Conservation (phyloP, 306 rosid species). For the Casuarina equisetifolia region DNA sequence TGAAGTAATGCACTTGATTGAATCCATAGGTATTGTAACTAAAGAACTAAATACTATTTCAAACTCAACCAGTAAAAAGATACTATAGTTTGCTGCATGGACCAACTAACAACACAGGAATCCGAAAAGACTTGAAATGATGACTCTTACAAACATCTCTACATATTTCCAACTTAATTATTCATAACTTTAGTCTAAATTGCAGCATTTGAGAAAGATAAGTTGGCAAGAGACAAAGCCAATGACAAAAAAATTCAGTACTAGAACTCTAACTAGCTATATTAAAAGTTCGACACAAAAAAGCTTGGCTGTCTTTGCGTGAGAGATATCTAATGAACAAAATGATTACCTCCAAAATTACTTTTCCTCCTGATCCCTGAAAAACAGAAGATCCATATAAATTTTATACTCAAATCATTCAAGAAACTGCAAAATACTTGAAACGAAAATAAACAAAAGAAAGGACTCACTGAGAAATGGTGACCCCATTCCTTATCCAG, state of each 20-base stretch:
- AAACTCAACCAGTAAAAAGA: not conserved
- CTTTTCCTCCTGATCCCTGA: constrained; percentile 67
- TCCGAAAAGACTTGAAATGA: not conserved
- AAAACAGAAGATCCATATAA: constrained; percentile 12
- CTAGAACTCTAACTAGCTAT: not conserved
- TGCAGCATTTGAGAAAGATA: not conserved
- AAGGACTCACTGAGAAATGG: constrained; percentile 70
- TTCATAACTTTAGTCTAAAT: not conserved
- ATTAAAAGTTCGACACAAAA: not conserved
- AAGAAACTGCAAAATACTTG: constrained; percentile 19
- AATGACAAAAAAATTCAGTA: not conserved
- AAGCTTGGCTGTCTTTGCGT: not conserved
- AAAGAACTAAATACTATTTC: not conserved
- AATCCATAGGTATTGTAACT: not conserved
- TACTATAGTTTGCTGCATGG: not conserved
- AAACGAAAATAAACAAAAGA: not conserved
- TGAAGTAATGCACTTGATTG: not conserved
- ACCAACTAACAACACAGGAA: not conserved
- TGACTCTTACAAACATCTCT: not conserved
- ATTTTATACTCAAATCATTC: not conserved
- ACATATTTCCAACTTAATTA: not conserved
- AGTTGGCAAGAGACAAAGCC: not conserved
- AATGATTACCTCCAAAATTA: constrained; percentile 72
- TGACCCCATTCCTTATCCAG: constrained; percentile 97
- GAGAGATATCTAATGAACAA: not conserved